phyloP scores from a whole-genome alignment of 495 filamentous ascomycete genomes.

The Pseudoneurospora amorphoporcata region DNA sequence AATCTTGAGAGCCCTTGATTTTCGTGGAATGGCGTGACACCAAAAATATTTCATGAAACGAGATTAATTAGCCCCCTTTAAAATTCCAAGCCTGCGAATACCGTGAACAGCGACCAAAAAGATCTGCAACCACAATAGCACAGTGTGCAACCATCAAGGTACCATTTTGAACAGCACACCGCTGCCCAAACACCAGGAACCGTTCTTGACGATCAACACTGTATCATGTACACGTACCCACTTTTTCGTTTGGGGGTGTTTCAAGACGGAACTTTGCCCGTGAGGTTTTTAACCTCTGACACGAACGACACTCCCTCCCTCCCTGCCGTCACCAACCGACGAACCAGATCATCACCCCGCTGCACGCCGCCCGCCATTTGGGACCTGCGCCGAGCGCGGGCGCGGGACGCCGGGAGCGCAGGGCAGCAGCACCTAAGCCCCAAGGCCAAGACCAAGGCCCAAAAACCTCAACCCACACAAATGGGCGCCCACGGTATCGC shows the following conservation, averaged over 20 bases:
- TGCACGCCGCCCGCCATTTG: neutral
- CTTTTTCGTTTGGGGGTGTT: neutral
- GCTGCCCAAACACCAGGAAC: neutral
- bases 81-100: neutral
- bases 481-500: neutral
- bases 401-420: neutral
- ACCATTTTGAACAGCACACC: neutral
- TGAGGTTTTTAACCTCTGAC: neutral
- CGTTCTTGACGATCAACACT: neutral
- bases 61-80: neutral
- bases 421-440: neutral
- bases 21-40: neutral
- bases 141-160: neutral
- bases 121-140: neutral
- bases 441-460: neutral
- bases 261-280: neutral
- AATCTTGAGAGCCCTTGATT: neutral
- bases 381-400: neutral
- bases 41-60: neutral
- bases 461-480: neutral
- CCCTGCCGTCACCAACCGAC: neutral
- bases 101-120: neutral
- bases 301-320: neutral
- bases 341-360: neutral
- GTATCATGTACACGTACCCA: neutral